Base-by-base conservation (phyloP, 306 rosid genomes). In the Ormosia emarginata region DNA sequence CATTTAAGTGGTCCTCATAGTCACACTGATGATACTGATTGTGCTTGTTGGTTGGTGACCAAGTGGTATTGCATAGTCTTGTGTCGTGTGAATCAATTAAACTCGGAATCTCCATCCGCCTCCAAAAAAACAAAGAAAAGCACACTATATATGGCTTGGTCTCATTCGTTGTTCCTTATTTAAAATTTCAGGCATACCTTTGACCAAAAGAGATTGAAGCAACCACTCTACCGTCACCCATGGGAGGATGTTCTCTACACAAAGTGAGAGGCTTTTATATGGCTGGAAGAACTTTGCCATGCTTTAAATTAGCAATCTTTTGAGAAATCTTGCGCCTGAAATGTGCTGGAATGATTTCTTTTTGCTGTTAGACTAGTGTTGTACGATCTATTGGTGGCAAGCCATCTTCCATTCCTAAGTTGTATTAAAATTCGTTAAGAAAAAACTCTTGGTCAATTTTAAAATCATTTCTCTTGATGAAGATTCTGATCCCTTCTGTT, bases 181-280 rank as follows among this genome's bases (percentile, higher is more conserved):
- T 55, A 67, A 79, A 88, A 77, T 81, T 75, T 68, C 92, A 93
- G 99, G 89, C 99, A 96, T 75, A 96, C 97, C 18, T 96, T 96
- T 74, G 99, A 96, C 89, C 99, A 96, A 80, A 92, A 93, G 98
- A 94, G 99, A 83, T 84, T 96, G 94, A 96, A 96, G 84, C 98
- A 96, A 77, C 98, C 97, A 3, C 97, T 96, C 30, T 93, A 96
- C 94, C 99, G 98, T 76, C 98, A 96, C 86, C 99, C 98, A 75
- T 93, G 97, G 99, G 99, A 96, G 87, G 98, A 93, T 78, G 97
- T 92, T 86, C 99, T 96, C 68, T 96, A 96, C 92, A 90, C 99
- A 79, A 96, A 93, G 89, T 96, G 94, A 96, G 75, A 40, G 71
- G 75, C 13, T 79, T 61, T 58, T 7, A 4, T 15, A 56, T 66